A percentile compares a stretch with the other conserved stretches of the same genome.
Conservation (phyloP, 1,284 basidiomycete genomes). For the Heterobasidion occidentale region DNA sequence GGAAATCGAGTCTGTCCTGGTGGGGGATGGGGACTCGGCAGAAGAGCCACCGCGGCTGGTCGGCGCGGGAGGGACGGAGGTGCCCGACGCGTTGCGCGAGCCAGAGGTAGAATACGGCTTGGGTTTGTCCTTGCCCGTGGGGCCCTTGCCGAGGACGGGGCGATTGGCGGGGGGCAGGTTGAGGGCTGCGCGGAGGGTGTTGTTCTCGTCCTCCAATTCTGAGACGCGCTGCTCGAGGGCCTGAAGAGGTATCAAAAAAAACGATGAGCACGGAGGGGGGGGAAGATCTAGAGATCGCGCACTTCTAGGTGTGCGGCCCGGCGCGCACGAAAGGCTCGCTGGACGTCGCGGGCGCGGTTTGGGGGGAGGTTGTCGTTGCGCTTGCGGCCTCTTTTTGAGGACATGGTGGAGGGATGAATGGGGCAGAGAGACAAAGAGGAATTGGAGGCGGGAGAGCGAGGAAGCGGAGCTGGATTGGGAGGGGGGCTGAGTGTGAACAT, state of each 20-base stretch:
- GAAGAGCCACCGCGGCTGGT: constrained; percentile 24
- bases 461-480: constrained; percentile 6
- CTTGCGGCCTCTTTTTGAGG: constrained; percentile 83
- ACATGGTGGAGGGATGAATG: constrained; percentile 37
- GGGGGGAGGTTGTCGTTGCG: constrained; percentile 89
- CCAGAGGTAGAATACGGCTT: constrained; percentile 27
- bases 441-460: constrained; percentile 12
- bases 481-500: not conserved
- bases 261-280: constrained; percentile 1
- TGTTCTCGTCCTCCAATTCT: constrained; percentile 83
- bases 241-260: constrained; percentile 26
- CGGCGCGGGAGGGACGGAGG: constrained; percentile 7
- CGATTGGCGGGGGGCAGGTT: constrained; percentile 70
- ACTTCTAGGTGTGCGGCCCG: constrained; percentile 85
- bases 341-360: constrained; percentile 87
- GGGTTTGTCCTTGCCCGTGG: constrained; percentile 76
- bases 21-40: constrained; percentile 21
- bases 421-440: constrained; percentile 13
- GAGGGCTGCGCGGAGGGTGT: constrained; percentile 65
- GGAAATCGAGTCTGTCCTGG: constrained; percentile 26
- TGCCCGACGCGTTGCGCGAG: constrained; percentile 16
- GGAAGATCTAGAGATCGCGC: constrained; percentile 17
- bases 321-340: constrained; percentile 84
- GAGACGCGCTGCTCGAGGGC: constrained; percentile 77
- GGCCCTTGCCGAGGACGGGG: constrained; percentile 67